A percentile compares a stretch with the other conserved stretches of the same genome.
These are phyloP conservation scores for Beauveria australis DNA, from an alignment of 2,329 filamentous ascomycete species.

Conservation along the genomic window DNA sequence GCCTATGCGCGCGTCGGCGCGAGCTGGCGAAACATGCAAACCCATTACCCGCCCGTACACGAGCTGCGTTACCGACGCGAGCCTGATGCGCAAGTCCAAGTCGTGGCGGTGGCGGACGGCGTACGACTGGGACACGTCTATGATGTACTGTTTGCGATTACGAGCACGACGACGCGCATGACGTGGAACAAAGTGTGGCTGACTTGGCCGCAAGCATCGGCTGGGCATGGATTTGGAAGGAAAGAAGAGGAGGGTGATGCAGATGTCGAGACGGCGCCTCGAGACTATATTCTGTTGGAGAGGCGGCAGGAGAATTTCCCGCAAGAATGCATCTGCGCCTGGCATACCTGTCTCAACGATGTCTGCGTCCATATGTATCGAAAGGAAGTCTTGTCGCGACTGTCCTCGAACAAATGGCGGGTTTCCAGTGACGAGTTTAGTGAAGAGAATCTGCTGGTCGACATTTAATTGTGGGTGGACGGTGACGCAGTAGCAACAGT, in stretches of 20 bases:
- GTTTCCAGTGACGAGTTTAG: neutral
- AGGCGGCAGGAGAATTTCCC: neutral
- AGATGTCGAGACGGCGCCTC: neutral
- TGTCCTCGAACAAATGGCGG: neutral
- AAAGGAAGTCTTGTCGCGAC: neutral
- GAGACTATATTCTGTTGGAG: neutral
- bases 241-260: neutral
- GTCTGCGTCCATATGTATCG: neutral
- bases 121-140: neutral
- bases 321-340: neutral
- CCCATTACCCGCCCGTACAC: neutral
- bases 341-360: neutral
- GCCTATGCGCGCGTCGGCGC: neutral
- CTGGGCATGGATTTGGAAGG: no score
- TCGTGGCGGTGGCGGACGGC: neutral
- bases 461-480: neutral
- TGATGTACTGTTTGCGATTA: neutral
- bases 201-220: neutral
- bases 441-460: neutral
- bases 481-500: no score
- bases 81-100: no score
- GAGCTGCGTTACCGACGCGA: neutral
- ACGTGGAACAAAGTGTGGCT: neutral
- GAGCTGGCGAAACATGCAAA: neutral
- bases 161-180: neutral